Conservation (phyloP, 441 rosid genomes). For the Brassica hybrid region DNA sequence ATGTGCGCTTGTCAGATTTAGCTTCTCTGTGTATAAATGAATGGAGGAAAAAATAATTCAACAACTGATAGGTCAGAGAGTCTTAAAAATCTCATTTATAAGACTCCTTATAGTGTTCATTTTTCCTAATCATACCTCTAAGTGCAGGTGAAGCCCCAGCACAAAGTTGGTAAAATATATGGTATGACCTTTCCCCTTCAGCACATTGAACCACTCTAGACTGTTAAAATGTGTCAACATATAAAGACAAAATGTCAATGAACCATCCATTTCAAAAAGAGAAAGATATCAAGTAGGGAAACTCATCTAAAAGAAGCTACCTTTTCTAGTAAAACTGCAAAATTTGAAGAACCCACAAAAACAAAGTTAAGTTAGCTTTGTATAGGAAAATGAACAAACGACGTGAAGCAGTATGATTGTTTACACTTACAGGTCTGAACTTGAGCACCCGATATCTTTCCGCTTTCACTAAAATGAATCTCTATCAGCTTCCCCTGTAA, state of each 20-base stretch:
- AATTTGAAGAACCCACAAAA: constrained; percentile 31
- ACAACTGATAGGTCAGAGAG: too few relatives aligned
- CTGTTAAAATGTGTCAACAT: constrained; percentile 56
- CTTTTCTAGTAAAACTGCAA: constrained; percentile 97
- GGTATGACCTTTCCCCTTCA: constrained; percentile 98
- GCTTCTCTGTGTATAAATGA: constrained; percentile 67
- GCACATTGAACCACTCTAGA: constrained; percentile 99
- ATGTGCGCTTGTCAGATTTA: constrained; percentile 73
- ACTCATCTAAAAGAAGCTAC: constrained; percentile 52
- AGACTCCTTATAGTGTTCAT: constrained; percentile 16
- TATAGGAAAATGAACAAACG: constrained; percentile 15
- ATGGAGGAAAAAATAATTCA: too few relatives aligned
- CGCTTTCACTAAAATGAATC: constrained; percentile 95
- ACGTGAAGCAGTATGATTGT: constrained; percentile 23
- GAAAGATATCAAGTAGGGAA: constrained; percentile 29
- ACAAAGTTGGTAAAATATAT: constrained; percentile 99
- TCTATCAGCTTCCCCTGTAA: constrained; percentile 95
- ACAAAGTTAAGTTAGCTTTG: constrained; percentile 45
- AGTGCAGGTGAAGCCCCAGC: constrained; percentile 85
- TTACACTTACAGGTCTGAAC: constrained; percentile 93
- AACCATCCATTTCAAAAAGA: constrained; percentile 19
- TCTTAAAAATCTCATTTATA: constrained; percentile 8
- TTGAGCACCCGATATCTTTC: constrained; percentile 97
- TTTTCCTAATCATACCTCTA: constrained; percentile 60
- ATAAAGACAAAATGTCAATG: constrained; percentile 33